Evolutionary conservation across 2,329 filamentous ascomycete genomes (phyloP).

Genomic region (Stagonosporopsis vannaccii): DNA sequence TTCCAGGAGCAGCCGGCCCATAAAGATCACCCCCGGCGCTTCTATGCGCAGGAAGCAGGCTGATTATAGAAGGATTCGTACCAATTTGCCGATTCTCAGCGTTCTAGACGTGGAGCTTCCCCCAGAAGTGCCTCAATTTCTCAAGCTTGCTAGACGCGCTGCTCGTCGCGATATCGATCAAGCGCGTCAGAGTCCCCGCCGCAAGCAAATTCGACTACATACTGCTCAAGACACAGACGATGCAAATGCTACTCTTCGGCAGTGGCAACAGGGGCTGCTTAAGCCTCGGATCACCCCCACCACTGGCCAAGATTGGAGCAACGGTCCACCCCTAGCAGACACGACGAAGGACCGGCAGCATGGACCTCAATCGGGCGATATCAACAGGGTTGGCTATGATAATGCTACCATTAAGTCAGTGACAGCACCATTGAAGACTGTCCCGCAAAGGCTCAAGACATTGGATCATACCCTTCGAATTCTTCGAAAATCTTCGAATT

Average conservation of each 20-base stretch:
- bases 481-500: conserved; percentile 17
- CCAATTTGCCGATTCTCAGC: conserved; percentile 49
- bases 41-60: conserved; percentile 15
- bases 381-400: not conserved
- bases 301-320: not conserved
- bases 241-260: conserved; percentile 56
- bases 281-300: conserved; percentile 24
- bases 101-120: conserved; percentile 60
- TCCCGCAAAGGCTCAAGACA: not conserved
- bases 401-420: not conserved
- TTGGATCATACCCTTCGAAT: conserved; percentile 18
- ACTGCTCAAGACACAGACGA: conserved; percentile 63
- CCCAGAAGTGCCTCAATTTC: conserved; percentile 58
- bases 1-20: not conserved
- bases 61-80: conserved; percentile 21
- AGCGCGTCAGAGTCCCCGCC: conserved; percentile 60
- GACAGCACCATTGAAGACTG: not conserved
- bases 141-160: conserved; percentile 63
- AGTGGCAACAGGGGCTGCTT: conserved; percentile 59
- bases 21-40: not conserved
- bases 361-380: not conserved
- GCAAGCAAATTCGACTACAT: conserved; percentile 61
- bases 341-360: conserved; percentile 31
- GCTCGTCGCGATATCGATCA: conserved; percentile 57
- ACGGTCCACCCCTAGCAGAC: conserved; percentile 27